These are phyloP conservation scores for Amanita phalloides DNA, from an alignment of 768 basidiomycete species.

Conservation along the genomic window DNA sequence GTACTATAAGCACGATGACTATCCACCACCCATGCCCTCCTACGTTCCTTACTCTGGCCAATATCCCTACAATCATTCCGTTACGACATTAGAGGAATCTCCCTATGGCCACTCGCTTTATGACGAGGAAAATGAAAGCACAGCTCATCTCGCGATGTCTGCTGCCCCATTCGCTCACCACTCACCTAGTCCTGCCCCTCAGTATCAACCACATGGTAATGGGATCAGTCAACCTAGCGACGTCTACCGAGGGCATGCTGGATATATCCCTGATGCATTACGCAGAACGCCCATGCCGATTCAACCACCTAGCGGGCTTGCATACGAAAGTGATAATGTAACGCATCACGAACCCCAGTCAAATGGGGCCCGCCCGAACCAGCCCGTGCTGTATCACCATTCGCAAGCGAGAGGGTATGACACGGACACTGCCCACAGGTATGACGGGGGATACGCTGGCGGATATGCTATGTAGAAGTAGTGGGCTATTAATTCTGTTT, in stretches of 20 bases:
- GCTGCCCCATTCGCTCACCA: constrained; percentile 52
- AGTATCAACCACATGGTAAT: not conserved
- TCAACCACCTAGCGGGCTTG: constrained; percentile 14
- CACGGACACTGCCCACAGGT: constrained; percentile 19
- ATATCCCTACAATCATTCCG: constrained; percentile 51
- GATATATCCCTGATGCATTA: constrained; percentile 17
- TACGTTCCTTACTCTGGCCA: constrained; percentile 59
- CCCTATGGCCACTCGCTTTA: constrained; percentile 35
- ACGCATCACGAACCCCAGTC: constrained; percentile 16
- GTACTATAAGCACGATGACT: constrained; percentile 43
- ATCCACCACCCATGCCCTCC: constrained; percentile 68
- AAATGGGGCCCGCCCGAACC: constrained; percentile 8
- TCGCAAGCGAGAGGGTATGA: constrained; percentile 20
- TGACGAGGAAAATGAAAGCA: constrained; percentile 65
- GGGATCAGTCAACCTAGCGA: constrained; percentile 24
- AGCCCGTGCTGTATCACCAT: constrained; percentile 9
- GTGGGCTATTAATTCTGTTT: constrained; percentile 10
- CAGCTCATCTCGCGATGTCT: constrained; percentile 42
- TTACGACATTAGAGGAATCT: constrained; percentile 45
- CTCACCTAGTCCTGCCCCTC: constrained; percentile 15
- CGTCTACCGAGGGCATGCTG: constrained; percentile 42
- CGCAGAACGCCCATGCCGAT: constrained; percentile 12
- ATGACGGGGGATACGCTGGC: constrained; percentile 15
- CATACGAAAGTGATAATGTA: constrained; percentile 27
- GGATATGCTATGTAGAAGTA: constrained; percentile 19